Percentiles rank a stretch among this genome's conserved stretches.
These are phyloP conservation scores for Pleurotus giganteus DNA, from an alignment of 768 basidiomycete genomes.

Conservation along the genomic window DNA sequence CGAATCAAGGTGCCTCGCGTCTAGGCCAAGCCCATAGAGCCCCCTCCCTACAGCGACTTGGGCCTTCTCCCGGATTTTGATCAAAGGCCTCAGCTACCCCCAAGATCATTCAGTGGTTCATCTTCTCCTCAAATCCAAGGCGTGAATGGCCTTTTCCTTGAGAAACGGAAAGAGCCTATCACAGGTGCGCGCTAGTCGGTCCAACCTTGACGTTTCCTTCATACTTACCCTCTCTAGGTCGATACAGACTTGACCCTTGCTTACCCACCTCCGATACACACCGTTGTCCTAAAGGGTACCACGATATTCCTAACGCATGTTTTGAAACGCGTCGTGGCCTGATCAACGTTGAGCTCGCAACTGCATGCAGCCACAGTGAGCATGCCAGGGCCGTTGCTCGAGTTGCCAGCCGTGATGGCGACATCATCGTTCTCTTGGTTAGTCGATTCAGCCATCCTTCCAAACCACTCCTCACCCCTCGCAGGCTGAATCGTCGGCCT, in stretches of 20 bases:
- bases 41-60: constrained; percentile 2
- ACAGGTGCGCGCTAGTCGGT: constrained; percentile 21
- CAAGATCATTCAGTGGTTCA: not conserved
- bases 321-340: constrained; percentile 40
- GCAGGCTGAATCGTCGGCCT: not conserved
- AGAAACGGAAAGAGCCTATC: constrained; percentile 28
- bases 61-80: not conserved
- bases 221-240: not conserved
- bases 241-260: constrained; percentile 4
- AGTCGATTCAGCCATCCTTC: not conserved
- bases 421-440: constrained; percentile 41
- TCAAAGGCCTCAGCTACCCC: not conserved
- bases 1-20: too few relatives aligned
- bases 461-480: constrained; percentile 11
- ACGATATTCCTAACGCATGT: constrained; percentile 22
- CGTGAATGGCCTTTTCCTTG: constrained; percentile 31
- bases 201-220: not conserved
- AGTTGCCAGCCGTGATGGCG: constrained; percentile 33
- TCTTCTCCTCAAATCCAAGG: not conserved
- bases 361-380: constrained; percentile 30
- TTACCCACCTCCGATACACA: constrained; percentile 3
- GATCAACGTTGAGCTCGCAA: constrained; percentile 36
- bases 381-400: constrained; percentile 32
- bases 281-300: not conserved
- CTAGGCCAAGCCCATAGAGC: constrained; percentile 1